phyloP scores from a whole-genome alignment of 306 rosid species.

The Styphnolobium japonicum region DNA sequence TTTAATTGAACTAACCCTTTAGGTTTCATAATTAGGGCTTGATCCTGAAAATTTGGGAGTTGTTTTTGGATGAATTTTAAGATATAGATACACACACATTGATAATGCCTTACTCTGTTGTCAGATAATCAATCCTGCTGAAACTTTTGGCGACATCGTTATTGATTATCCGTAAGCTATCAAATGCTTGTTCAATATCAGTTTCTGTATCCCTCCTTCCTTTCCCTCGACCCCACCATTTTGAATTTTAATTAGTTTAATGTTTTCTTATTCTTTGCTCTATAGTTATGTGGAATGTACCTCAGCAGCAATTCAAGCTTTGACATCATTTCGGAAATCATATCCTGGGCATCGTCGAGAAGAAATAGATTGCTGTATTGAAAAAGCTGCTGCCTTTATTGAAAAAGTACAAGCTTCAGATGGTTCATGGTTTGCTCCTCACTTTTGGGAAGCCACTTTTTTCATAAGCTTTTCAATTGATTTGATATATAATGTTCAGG shows the following conservation, averaged over 20 bases:
- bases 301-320: slow-evolving; percentile 86
- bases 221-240: neutral
- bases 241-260: neutral
- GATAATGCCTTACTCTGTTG: slow-evolving; percentile 26
- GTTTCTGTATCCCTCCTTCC: neutral
- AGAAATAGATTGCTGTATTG: slow-evolving; percentile 61
- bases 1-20: neutral
- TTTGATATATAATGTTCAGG: neutral
- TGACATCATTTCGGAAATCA: slow-evolving; percentile 52
- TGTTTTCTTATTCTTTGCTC: slow-evolving; percentile 16
- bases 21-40: slow-evolving; percentile 6
- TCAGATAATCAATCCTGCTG: slow-evolving; percentile 93
- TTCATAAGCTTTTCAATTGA: neutral
- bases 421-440: slow-evolving; percentile 80
- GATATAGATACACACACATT: neutral
- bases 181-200: slow-evolving; percentile 22
- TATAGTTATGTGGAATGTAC: slow-evolving; percentile 86
- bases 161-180: slow-evolving; percentile 90
- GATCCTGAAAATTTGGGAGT: slow-evolving; percentile 1
- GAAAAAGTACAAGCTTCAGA: slow-evolving; percentile 66
- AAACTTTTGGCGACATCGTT: slow-evolving; percentile 95
- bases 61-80: neutral
- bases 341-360: slow-evolving; percentile 64
- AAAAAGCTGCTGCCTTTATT: slow-evolving; percentile 51
- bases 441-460: slow-evolving; percentile 5